A percentile compares a stretch with the other conserved stretches of the same genome.
These are phyloP conservation scores for Biscogniauxia marginata DNA, from an alignment of 2,329 filamentous ascomycete genomes.

Conservation along the genomic window DNA sequence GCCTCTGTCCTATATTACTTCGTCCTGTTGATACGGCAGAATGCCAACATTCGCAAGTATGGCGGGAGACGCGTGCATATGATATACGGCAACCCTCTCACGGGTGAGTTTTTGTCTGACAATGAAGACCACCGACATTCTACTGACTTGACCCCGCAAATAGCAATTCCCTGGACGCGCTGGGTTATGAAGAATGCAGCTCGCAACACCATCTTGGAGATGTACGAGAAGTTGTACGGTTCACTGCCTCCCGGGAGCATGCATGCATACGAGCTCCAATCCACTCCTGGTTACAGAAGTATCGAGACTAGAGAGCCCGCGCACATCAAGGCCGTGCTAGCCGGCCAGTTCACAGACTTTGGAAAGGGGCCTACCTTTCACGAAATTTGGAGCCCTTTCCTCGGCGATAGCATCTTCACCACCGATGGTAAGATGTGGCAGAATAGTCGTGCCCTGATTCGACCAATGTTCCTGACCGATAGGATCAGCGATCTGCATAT, in stretches of 20 bases:
- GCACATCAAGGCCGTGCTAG: constrained; percentile 55
- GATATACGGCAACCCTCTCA: constrained; percentile 10
- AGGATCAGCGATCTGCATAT: constrained; percentile 48
- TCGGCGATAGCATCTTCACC: constrained; percentile 56
- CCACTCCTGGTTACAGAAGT: constrained; percentile 6
- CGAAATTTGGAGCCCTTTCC: constrained; percentile 40
- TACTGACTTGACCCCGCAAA: background rate
- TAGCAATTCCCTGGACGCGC: constrained; percentile 1
- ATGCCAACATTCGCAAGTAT: constrained; percentile 13
- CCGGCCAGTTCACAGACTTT: constrained; percentile 55
- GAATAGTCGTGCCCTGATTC: constrained; percentile 47
- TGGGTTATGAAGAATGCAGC: constrained; percentile 4
- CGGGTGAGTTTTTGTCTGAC: constrained; percentile 1
- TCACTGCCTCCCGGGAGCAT: constrained; percentile 3
- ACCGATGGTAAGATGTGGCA: constrained; percentile 51
- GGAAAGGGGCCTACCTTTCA: constrained; percentile 42
- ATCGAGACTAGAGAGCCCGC: constrained; percentile 46
- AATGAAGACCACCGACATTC: background rate
- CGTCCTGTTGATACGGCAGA: constrained; percentile 1
- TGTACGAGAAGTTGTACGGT: background rate
- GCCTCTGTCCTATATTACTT: constrained; percentile 9
- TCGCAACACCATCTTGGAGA: constrained; percentile 9
- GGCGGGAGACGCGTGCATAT: constrained; percentile 11
- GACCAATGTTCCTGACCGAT: constrained; percentile 40
- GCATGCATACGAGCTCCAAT: constrained; percentile 12